phyloP scores from a whole-genome alignment of 1,284 basidiomycete genomes.

The Moesziomyces sp. region DNA sequence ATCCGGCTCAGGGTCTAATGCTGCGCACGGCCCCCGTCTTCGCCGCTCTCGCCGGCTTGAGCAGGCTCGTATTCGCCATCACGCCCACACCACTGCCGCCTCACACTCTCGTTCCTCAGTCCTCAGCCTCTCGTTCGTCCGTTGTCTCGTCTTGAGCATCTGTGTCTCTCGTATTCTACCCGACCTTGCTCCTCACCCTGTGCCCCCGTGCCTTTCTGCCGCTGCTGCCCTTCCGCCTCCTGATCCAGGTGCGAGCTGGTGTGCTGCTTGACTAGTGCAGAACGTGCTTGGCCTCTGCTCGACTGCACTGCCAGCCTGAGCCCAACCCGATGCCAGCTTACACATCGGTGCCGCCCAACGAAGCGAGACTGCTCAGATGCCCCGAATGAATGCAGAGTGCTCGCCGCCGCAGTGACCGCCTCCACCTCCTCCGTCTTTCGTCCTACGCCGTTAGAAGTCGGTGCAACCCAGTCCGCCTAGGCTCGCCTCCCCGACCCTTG shows the following conservation, averaged over 20 bases:
- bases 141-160: too few species aligned
- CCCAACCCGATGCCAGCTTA: constrained; percentile 33
- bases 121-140: too few species aligned
- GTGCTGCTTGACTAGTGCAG: background rate
- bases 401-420: constrained; percentile 2
- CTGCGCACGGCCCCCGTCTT: constrained; percentile 20
- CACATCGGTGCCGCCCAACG: constrained; percentile 14
- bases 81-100: constrained; percentile 15
- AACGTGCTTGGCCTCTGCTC: constrained; percentile 15
- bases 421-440: constrained; percentile 23
- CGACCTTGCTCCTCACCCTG: too few species aligned
- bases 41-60: constrained; percentile 8
- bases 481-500: constrained; percentile 2
- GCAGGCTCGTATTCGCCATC: constrained; percentile 35
- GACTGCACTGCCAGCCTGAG: constrained; percentile 11
- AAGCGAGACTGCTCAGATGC: constrained; percentile 18
- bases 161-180: too few species aligned
- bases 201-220: background rate
- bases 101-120: background rate
- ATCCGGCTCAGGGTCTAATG: constrained; percentile 18
- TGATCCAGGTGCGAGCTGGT: background rate
- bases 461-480: background rate
- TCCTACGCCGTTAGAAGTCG: background rate
- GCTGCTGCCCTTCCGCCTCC: background rate
- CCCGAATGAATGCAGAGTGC: background rate